These are phyloP conservation scores for Cutaneotrichosporon spelunceum DNA, from an alignment of 1,284 basidiomycete species.

Conservation along the genomic window DNA sequence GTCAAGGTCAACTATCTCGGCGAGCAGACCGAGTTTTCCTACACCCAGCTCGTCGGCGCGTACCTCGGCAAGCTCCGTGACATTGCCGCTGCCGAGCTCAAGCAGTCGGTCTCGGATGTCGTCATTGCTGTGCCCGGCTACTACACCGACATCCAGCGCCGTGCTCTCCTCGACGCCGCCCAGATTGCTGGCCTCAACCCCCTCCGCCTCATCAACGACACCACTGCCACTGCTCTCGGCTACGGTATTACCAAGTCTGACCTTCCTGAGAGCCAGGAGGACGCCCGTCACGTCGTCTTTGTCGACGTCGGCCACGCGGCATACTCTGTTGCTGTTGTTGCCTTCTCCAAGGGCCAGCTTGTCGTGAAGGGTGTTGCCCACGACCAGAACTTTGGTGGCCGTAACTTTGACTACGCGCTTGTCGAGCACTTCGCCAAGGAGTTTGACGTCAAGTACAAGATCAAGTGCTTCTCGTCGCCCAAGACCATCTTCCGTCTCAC, in stretches of 20 bases:
- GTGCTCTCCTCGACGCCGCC: slow-evolving; percentile 82
- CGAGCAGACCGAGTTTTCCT: slow-evolving; percentile 70
- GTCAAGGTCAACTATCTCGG: slow-evolving; percentile 82
- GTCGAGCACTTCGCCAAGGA: slow-evolving; percentile 80
- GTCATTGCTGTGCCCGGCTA: slow-evolving; percentile 92
- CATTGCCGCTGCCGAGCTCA: slow-evolving; percentile 76
- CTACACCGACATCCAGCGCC: slow-evolving; percentile 87
- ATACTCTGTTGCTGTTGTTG: slow-evolving; percentile 77
- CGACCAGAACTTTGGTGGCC: slow-evolving; percentile 85
- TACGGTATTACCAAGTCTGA: slow-evolving; percentile 97
- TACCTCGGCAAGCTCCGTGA: slow-evolving; percentile 85
- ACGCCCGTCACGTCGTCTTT: slow-evolving; percentile 79
- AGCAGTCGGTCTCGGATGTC: slow-evolving; percentile 76
- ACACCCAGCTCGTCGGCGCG: slow-evolving; percentile 79
- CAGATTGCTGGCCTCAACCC: slow-evolving; percentile 80
- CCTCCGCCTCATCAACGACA: slow-evolving; percentile 91
- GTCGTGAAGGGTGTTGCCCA: slow-evolving; percentile 79
- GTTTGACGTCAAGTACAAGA: slow-evolving; percentile 91
- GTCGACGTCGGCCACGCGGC: slow-evolving; percentile 89
- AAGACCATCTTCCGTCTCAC: slow-evolving; percentile 87
- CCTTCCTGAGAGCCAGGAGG: slow-evolving; percentile 72
- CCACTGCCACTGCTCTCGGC: slow-evolving; percentile 85
- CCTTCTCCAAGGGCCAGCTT: slow-evolving; percentile 88
- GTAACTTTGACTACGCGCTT: slow-evolving; percentile 86
- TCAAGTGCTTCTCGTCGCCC: slow-evolving; percentile 82